Evolutionary conservation across 2,329 filamentous ascomycete genomes (phyloP).

Genomic region (Didymella pomorum): DNA sequence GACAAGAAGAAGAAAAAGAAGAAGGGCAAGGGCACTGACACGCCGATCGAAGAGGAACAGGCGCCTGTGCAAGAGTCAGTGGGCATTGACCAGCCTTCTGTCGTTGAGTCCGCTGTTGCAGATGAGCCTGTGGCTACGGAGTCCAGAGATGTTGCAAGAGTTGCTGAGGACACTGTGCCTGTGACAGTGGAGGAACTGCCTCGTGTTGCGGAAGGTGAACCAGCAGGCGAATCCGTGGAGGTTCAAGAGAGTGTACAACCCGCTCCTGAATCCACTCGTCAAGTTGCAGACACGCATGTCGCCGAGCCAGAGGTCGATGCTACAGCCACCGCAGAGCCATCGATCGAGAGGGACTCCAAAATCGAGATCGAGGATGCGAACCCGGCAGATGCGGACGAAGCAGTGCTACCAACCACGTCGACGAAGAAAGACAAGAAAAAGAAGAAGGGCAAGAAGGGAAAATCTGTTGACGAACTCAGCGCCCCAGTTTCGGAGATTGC

Average conservation of each 20-base stretch:
- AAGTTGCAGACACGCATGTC: neutral
- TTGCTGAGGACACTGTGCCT: neutral
- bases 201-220: neutral
- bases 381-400: neutral
- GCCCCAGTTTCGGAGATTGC: conserved; percentile 22
- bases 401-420: neutral
- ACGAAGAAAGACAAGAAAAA: conserved; percentile 40
- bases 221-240: neutral
- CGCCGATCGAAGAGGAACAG: conserved; percentile 17
- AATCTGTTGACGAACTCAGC: conserved; percentile 23
- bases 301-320: neutral
- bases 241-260: neutral
- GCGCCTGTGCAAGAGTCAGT: neutral
- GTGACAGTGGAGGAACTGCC: neutral
- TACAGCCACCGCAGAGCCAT: neutral
- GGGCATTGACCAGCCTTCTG: neutral
- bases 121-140: neutral
- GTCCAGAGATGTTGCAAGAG: neutral
- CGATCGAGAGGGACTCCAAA: neutral
- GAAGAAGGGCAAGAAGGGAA: conserved; percentile 38
- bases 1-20: conserved; percentile 36
- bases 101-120: neutral
- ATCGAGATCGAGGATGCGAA: neutral
- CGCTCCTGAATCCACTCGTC: neutral
- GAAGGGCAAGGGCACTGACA: conserved; percentile 25